A percentile compares a stretch with the other conserved stretches of the same genome.
phyloP scores from a whole-genome alignment of 139 green algal species.

The Pleodorina starrii region DNA sequence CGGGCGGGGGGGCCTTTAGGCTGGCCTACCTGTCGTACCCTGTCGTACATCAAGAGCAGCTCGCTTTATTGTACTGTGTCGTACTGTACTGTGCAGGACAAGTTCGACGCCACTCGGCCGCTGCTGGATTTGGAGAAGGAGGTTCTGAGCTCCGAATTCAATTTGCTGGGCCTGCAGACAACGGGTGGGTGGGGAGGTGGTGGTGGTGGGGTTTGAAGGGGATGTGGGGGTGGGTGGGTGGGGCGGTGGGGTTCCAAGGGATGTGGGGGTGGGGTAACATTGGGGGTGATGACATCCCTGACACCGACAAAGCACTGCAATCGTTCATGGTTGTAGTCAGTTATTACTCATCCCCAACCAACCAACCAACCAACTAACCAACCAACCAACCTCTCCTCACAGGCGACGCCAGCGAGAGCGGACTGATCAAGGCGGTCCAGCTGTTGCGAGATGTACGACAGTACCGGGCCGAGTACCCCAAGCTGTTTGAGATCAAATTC shows the following conservation, averaged over 20 bases:
- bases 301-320: too few relatives aligned
- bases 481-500: conserved; percentile 93
- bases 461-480: conserved; percentile 70
- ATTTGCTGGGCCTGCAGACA: conserved; percentile 72
- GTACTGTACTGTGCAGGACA: conserved; percentile 37
- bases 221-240: too few relatives aligned
- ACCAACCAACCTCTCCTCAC: conserved; percentile 42
- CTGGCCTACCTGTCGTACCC: too few relatives aligned
- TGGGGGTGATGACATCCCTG: too few relatives aligned
- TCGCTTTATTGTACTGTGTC: background rate
- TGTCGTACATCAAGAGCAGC: too few relatives aligned
- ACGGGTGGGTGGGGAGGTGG: conserved; percentile 37
- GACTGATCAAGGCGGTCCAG: conserved; percentile 82
- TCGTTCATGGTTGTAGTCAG: too few relatives aligned
- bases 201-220: too few relatives aligned
- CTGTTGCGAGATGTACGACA: conserved; percentile 69
- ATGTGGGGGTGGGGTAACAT: too few relatives aligned
- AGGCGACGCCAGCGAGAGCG: conserved; percentile 84
- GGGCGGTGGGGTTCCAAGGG: too few relatives aligned
- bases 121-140: conserved; percentile 62
- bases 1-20: too few relatives aligned
- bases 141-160: conserved; percentile 75
- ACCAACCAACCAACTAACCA: background rate
- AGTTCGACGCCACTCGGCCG: conserved; percentile 54
- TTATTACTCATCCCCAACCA: too few relatives aligned